Percentiles rank a stretch among this genome's conserved stretches.
Conservation (phyloP, 169 alveolate species). For the Plasmodium vinckei region DNA sequence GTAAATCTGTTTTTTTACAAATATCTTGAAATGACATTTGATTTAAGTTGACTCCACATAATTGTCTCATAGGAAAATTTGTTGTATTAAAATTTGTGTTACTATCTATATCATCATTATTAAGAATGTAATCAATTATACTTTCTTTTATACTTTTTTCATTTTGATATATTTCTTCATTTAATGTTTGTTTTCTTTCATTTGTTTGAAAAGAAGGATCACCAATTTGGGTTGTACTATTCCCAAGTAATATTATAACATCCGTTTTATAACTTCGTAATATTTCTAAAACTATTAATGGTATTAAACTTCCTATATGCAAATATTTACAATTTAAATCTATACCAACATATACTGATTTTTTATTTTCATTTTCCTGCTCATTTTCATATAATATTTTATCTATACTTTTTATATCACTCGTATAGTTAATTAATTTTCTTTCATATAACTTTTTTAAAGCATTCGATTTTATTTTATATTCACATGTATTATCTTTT, state of each 20-base stretch:
- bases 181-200: slow-evolving; percentile 36
- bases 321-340: slow-evolving; percentile 83
- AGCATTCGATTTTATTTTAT: slow-evolving; percentile 45
- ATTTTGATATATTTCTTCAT: slow-evolving; percentile 30
- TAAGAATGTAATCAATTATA: slow-evolving; percentile 45
- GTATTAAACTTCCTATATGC: slow-evolving; percentile 87
- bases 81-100: no score
- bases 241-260: slow-evolving; percentile 85
- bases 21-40: slow-evolving; percentile 7
- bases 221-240: slow-evolving; percentile 86
- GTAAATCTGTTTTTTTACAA: slow-evolving; percentile 30
- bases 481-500: slow-evolving; percentile 6
- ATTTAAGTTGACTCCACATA: not conserved
- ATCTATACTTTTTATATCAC: slow-evolving; percentile 33
- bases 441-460: slow-evolving; percentile 31
- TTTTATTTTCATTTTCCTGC: slow-evolving; percentile 9
- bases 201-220: slow-evolving; percentile 86
- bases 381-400: slow-evolving; percentile 22
- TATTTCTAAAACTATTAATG: slow-evolving; percentile 81
- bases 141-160: slow-evolving; percentile 3
- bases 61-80: no score
- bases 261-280: slow-evolving; percentile 77
- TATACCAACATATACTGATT: slow-evolving; percentile 79
- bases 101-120: no score
- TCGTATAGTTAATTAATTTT: slow-evolving; percentile 27